Percentiles rank a stretch among this genome's conserved stretches.
These are phyloP conservation scores for Eucalyptus microcorys DNA, from an alignment of 345 rosid genomes.

Conservation along the genomic window DNA sequence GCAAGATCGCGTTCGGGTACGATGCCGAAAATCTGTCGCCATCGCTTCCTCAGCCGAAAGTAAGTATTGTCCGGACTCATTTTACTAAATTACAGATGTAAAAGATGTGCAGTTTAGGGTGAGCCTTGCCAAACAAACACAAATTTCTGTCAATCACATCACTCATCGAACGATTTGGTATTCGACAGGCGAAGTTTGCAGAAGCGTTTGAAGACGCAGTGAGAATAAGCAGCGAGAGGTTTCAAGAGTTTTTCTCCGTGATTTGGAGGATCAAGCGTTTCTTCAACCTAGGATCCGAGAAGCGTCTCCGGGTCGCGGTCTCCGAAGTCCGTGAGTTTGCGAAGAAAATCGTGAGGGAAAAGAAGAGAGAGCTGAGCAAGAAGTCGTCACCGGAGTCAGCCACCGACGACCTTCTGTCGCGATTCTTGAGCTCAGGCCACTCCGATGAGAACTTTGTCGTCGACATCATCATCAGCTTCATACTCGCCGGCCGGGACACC, in stretches of 20 bases:
- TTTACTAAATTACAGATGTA: neutral
- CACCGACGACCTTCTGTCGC: slow-evolving; percentile 32
- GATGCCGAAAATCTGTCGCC: slow-evolving; percentile 41
- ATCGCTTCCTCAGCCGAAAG: slow-evolving; percentile 6
- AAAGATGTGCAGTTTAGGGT: neutral
- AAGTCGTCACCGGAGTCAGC: slow-evolving; percentile 6
- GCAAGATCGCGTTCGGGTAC: slow-evolving; percentile 54
- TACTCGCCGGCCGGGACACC: slow-evolving; percentile 57
- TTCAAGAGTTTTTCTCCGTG: neutral
- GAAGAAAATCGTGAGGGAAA: slow-evolving; percentile 21
- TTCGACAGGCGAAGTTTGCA: neutral
- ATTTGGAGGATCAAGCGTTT: slow-evolving; percentile 5
- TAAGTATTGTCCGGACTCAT: neutral
- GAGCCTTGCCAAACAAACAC: neutral
- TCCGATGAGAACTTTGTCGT: slow-evolving; percentile 20
- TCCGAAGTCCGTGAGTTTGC: slow-evolving; percentile 30
- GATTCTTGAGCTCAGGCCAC: slow-evolving; percentile 39
- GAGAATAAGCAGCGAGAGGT: neutral
- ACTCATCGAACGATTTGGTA: neutral
- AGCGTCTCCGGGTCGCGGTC: neutral
- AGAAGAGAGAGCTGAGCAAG: slow-evolving; percentile 7
- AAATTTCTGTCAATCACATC: neutral
- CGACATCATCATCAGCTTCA: slow-evolving; percentile 47
- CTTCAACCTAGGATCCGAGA: neutral
- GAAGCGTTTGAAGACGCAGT: neutral